These are phyloP conservation scores for Neonectria hederae DNA, from an alignment of 2,329 filamentous ascomycete species.

Conservation along the genomic window DNA sequence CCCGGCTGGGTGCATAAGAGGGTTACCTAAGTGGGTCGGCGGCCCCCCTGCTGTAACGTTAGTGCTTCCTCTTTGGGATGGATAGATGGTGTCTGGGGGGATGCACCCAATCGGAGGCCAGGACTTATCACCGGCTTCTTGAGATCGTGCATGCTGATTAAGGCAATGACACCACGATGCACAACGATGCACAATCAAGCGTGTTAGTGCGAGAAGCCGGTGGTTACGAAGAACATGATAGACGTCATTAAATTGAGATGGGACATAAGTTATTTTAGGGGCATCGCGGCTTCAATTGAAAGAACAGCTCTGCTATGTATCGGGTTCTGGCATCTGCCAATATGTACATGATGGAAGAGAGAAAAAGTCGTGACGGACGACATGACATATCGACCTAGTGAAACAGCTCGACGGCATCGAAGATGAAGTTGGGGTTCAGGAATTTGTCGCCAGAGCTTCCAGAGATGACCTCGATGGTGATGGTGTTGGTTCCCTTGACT, in stretches of 20 bases:
- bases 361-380: not conserved
- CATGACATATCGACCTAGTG: conserved; percentile 22
- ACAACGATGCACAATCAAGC: not conserved
- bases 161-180: not conserved
- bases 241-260: not conserved
- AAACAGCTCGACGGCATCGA: conserved; percentile 43
- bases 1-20: not conserved
- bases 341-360: conserved; percentile 34
- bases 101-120: not conserved
- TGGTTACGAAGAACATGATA: not conserved
- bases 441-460: conserved; percentile 65
- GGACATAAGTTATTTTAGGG: not conserved
- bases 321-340: conserved; percentile 16
- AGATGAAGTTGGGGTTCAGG: conserved; percentile 64
- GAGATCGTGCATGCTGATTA: not conserved
- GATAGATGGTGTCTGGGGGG: not conserved
- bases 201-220: not conserved
- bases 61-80: not conserved
- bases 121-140: not conserved
- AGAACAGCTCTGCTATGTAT: conserved; percentile 18
- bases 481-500: conserved; percentile 68
- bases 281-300: not conserved
- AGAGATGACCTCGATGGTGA: conserved; percentile 67
- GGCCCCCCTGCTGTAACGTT: not conserved
- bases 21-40: not conserved